These are phyloP conservation scores for Stachybotrys echinatus DNA, from an alignment of 2,329 filamentous ascomycete genomes.

Conservation along the genomic window DNA sequence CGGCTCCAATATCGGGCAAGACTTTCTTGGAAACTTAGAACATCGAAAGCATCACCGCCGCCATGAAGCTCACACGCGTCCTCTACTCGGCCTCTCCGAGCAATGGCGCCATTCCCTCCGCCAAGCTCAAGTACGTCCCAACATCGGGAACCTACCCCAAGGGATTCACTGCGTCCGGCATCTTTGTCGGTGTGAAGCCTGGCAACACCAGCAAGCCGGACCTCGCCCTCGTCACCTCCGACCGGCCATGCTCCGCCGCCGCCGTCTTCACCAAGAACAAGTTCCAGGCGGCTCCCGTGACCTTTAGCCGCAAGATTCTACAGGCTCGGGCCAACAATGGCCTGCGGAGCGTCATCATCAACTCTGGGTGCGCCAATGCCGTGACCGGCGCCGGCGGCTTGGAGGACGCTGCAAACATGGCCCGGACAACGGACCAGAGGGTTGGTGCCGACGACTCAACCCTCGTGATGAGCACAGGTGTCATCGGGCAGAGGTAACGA, in stretches of 20 bases:
- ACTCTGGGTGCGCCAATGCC: slow-evolving; percentile 95
- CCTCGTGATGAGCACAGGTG: slow-evolving; percentile 98
- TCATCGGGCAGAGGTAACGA: slow-evolving; percentile 81
- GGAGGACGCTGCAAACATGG: slow-evolving; percentile 85
- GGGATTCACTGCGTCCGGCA: slow-evolving; percentile 82
- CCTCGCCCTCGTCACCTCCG: slow-evolving; percentile 81
- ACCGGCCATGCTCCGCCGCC: slow-evolving; percentile 77
- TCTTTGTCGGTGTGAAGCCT: slow-evolving; percentile 89
- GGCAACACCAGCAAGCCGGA: slow-evolving; percentile 89
- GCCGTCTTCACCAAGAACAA: slow-evolving; percentile 98
- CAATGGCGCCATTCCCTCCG: slow-evolving; percentile 52
- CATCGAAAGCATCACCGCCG: slow-evolving; percentile 8
- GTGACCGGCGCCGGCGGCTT: slow-evolving; percentile 88
- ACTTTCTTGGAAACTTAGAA: background rate
- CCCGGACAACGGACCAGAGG: slow-evolving; percentile 64
- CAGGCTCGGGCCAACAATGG: slow-evolving; percentile 61
- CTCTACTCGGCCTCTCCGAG: slow-evolving; percentile 23
- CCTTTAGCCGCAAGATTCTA: slow-evolving; percentile 71
- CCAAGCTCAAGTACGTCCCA: slow-evolving; percentile 89
- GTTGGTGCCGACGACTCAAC: slow-evolving; percentile 51
- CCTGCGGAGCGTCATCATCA: slow-evolving; percentile 79
- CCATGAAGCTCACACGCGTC: slow-evolving; percentile 28
- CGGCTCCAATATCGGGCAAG: background rate
- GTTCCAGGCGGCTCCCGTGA: slow-evolving; percentile 94
- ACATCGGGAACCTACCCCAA: slow-evolving; percentile 80